Evolutionary conservation across 176 grass and related monocot genomes (phyloP), one percentile per base, ranked within the genome.

Genomic region (Olyra latifolia): DNA sequence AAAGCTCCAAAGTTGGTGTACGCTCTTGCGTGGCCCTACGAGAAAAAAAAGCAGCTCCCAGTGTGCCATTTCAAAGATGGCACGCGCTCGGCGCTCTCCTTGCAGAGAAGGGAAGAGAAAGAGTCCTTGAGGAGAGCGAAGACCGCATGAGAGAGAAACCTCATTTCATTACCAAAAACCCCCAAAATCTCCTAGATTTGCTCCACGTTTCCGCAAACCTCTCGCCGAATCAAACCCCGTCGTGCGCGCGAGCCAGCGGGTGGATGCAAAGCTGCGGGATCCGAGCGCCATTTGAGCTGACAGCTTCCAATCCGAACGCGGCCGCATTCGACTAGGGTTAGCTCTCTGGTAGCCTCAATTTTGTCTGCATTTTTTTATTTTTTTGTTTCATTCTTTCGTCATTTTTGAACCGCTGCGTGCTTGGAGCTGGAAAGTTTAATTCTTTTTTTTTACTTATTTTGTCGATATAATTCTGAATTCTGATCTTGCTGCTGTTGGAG

Each of bases 301-400:
- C 42, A 5, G 67, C 13, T 58, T 22, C 14, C 2, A 38, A 1
- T 12, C 77, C 17, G 11, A 7, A 13, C 75, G 65, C 30, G 19
- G 67, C 55, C 53, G 54, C 66, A 14, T 81, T 71, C 40, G 4
- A 13, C 78, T n/a, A 81, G 66, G 78, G 38, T 80, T 32, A 44
- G 65, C 52, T 28, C 42, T 20, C 52, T 1, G 17, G 41, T 47
- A 49, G 35, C 55, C 25, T 62, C 44, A 17, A 4, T 42, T 29
- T 15, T 46, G 15, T 11, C 12, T 11, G 42, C 55, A 0, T 0
- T 29, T 12, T 2, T 12, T 17, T 35, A 4, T 35, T 58, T 15
- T 19, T 6, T 27, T 24, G 17, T 47, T 47, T 70, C 5, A 20
- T 16, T 42, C n/a, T 19, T 13, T 10, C 7, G 22, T 1, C 43